A percentile compares a stretch with the other conserved stretches of the same genome.
Conservation (phyloP, 257 asterid genomes). For the Marsdenia floribunda region DNA sequence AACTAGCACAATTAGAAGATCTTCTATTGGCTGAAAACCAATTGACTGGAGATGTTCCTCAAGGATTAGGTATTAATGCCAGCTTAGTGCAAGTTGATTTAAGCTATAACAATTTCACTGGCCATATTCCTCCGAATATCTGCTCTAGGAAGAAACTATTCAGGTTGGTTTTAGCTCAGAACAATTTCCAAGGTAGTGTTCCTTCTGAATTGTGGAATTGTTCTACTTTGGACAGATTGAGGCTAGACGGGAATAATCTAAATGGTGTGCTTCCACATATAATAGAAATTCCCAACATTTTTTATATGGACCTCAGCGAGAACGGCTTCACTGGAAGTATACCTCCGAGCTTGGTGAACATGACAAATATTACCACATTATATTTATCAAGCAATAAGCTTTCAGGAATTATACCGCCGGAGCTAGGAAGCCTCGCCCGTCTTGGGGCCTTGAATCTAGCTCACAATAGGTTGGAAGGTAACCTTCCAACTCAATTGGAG, state of each 20-base stretch:
- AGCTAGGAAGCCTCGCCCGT: constrained; percentile 47
- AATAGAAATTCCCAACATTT: constrained; percentile 34
- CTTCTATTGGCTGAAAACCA: too few species aligned
- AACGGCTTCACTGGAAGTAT: constrained; percentile 51
- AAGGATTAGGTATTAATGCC: too few species aligned
- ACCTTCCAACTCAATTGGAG: constrained; percentile 46
- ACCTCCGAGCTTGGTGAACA: constrained; percentile 52
- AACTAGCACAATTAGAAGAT: too few species aligned
- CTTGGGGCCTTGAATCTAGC: constrained; percentile 54
- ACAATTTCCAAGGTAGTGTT: constrained; percentile 53
- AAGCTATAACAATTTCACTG: constrained; percentile 57
- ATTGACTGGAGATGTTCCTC: too few species aligned
- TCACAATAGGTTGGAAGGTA: constrained; percentile 53
- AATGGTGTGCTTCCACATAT: constrained; percentile 60
- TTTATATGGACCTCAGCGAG: constrained; percentile 51
- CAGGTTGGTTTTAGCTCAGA: constrained; percentile 55
- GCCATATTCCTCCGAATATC: constrained; percentile 67
- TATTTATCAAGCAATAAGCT: constrained; percentile 58
- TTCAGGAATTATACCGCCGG: constrained; percentile 48
- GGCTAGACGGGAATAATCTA: constrained; percentile 62
- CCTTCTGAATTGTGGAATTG: constrained; percentile 64
- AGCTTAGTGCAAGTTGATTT: constrained; percentile 53
- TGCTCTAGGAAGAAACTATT: constrained; percentile 57
- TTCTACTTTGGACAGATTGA: constrained; percentile 50
- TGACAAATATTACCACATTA: constrained; percentile 35